These are phyloP conservation scores for Citrus reticulata DNA, from an alignment of 345 rosid species.

Conservation along the genomic window DNA sequence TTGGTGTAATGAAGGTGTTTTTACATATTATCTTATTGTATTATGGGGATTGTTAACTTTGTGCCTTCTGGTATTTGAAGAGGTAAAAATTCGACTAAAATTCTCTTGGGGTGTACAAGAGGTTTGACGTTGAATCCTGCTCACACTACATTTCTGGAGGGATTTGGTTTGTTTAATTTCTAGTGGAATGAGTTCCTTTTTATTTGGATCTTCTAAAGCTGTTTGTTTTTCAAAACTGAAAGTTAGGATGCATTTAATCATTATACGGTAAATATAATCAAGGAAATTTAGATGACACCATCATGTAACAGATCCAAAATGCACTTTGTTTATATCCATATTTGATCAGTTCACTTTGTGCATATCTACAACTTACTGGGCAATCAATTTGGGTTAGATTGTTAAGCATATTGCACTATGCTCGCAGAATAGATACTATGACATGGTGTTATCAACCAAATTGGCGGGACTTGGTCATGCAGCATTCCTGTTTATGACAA, in stretches of 20 bases:
- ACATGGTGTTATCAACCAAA: slow-evolving; percentile 88
- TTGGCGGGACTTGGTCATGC: slow-evolving; percentile 93
- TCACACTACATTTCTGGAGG: not conserved
- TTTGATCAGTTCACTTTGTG: not conserved
- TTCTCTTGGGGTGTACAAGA: not conserved
- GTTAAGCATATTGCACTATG: slow-evolving; percentile 7
- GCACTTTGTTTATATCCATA: not conserved
- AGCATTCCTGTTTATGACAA: slow-evolving; percentile 77
- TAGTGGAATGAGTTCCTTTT: not conserved
- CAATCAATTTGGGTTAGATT: slow-evolving; percentile 1
- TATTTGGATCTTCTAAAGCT: not conserved
- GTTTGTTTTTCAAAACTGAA: not conserved
- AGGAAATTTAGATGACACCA: not conserved
- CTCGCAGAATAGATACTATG: slow-evolving; percentile 84
- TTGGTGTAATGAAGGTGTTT: slow-evolving; percentile 79
- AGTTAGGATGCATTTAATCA: not conserved
- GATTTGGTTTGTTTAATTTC: not conserved
- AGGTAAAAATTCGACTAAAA: not conserved
- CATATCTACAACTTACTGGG: not conserved
- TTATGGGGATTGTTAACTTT: not conserved
- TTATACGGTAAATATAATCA: not conserved
- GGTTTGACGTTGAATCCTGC: not conserved
- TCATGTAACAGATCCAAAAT: not conserved
- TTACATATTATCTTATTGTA: not conserved
- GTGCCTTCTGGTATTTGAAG: not conserved